Base-by-base conservation (phyloP, 176 grass and related monocot genomes). In the Tuctoria greenei region DNA sequence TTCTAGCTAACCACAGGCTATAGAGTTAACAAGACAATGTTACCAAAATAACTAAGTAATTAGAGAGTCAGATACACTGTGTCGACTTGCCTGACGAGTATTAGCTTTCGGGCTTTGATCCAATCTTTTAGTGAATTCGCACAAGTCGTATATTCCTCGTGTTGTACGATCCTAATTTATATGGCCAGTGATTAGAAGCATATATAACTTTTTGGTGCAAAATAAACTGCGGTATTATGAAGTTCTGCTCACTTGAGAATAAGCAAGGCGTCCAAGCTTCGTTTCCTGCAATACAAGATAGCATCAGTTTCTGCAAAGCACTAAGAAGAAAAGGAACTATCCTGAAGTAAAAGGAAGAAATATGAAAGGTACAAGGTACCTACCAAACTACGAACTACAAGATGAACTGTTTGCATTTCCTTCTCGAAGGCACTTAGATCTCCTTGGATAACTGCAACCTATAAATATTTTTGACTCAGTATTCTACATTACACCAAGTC, bases 331-430 rank as follows among this genome's bases (percentile, higher is more conserved):
- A 60, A 75, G 45, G 51, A 54, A 20, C 26, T 80, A 45, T 68
- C 28, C 42, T 8, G 16, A 80, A 74, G 40, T 51, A 47, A 76
- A 49, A 64, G 8, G 15, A 10, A 46, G 31, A 18, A 20, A 63
- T 42, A 67, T 72, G 58, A 8, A 8, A 43, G 44, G 13, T 70
- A 52, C 27, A 74, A 75, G 58, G 56, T 61, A 79, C 78, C 77
- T 72, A 93, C 94, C 88, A 97, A 84, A 83, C 44, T 93, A 71
- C 88, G 91, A 56, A 93, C 88, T 63, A 91, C 88, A 73, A 73
- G 91, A 81, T 97, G 94, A 82, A 97, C 88, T 85, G 91, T 81
- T 84, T 93, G 77, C 86, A 97, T 88, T 49, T 97, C 94, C 75
- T 87, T 61, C 66, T 93, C 84, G 25, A 89, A 85, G 67, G 71